These are phyloP conservation scores for Durusdinium trenchii DNA, from an alignment of 73 alveolate genomes.

Conservation along the genomic window DNA sequence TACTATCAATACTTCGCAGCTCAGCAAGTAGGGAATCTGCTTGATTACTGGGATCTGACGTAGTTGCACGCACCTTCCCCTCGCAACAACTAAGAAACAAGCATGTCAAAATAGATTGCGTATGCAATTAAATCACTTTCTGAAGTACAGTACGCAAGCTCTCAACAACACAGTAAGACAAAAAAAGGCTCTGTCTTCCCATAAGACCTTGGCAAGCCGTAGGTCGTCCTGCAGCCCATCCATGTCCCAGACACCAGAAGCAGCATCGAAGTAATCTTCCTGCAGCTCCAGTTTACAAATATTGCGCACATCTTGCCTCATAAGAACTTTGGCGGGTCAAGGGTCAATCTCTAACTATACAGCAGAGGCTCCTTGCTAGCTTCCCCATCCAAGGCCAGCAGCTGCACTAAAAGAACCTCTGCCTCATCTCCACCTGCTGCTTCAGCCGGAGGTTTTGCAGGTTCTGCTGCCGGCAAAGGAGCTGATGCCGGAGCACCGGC, in stretches of 20 bases:
- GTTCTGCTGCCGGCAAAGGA: not conserved
- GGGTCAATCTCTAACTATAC: not conserved
- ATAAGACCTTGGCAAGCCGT: not conserved
- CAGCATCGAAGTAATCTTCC: not conserved
- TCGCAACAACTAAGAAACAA: not conserved
- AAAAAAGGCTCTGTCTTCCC: not conserved
- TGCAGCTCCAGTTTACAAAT: not conserved
- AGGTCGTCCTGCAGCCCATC: conserved; percentile 19
- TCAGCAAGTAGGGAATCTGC: not conserved
- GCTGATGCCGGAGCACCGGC: not conserved
- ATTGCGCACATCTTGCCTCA: not conserved
- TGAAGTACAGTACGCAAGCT: not conserved
- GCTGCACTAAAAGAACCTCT: conserved; percentile 3
- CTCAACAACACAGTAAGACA: not conserved
- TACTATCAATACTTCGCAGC: too few relatives aligned
- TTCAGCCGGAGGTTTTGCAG: not conserved
- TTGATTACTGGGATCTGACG: not conserved
- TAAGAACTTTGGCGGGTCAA: not conserved
- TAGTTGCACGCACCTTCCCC: not conserved
- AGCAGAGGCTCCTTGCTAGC: not conserved
- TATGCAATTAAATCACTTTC: not conserved
- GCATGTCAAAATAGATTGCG: not conserved
- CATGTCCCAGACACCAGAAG: conserved; percentile 8
- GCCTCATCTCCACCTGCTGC: not conserved
- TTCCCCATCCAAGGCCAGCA: not conserved